Evolutionary conservation across 2,329 filamentous ascomycete genomes (phyloP).

Genomic region (Teratosphaeria epicoccoides): DNA sequence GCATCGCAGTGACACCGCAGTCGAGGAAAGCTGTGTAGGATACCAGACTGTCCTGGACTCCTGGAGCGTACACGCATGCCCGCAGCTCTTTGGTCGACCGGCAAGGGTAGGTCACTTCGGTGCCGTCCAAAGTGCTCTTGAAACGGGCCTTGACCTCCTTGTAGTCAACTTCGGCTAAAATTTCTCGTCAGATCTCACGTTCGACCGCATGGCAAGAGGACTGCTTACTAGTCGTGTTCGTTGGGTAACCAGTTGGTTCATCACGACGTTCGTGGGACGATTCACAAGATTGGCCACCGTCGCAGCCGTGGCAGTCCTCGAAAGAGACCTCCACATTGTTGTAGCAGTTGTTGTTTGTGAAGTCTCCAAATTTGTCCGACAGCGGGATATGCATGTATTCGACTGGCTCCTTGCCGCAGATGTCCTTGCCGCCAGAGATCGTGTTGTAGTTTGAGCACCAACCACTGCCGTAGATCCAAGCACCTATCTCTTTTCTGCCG

Average conservation of each 20-base stretch:
- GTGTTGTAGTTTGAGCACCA: background rate
- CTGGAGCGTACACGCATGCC: background rate
- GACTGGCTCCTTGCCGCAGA: background rate
- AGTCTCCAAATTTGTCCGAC: background rate
- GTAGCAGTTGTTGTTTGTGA: background rate
- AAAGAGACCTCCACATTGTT: background rate
- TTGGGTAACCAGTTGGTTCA: no score
- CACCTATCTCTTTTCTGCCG: background rate
- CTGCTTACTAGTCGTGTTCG: no score
- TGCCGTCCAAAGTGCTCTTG: background rate
- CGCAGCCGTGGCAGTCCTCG: no score
- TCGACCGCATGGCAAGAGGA: no score
- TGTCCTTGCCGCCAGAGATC: background rate
- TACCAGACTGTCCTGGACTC: background rate
- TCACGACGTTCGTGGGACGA: no score
- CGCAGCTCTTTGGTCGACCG: background rate
- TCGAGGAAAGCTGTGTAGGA: background rate
- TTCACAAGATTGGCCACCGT: no score
- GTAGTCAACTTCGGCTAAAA: background rate
- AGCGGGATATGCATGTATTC: background rate
- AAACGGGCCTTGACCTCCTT: background rate
- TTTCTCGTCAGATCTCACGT: background rate
- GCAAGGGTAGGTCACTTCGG: background rate
- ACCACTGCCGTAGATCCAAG: background rate
- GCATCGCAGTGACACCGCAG: background rate